Base-by-base conservation (phyloP, 2,329 filamentous ascomycete genomes). In the Lasiodiplodia sp. region DNA sequence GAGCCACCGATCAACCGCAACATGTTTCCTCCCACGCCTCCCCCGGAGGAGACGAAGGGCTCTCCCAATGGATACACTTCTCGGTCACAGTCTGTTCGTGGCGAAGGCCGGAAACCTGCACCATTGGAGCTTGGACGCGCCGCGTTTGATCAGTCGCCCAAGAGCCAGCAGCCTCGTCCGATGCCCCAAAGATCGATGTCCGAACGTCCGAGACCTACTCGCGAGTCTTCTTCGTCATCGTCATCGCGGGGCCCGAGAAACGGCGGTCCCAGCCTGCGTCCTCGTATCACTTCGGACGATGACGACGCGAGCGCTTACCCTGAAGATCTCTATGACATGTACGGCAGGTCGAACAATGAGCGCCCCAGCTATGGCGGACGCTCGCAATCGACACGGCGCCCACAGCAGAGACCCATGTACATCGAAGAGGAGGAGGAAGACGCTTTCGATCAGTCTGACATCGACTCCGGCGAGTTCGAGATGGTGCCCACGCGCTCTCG, bases 1-100 rank as follows among this genome's bases (percentile, higher is more conserved):
- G 94, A 96, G 76, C 93, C 93, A 10, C 92, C 93, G 0, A 84
- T 89, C 71, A 88, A 88, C 77, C 89, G 93, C 74, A 92, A 92
- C 74, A 88, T 95, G 71, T 97, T 98, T 83, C 96, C 96, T 21
- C 96, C 96, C n/a, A 98, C 96, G n/a, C 96, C 96, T 51, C 96
- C 96, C 7, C 96, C 96, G 6, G 96, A 99, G 83, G 94, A 97
- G 73, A 91, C 90, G 60, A 75, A 71, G 65, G 77, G 70, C 58
- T 67, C 58, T 4, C 66, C 66, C 10, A 52, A 23, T 28, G 53
- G 65, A 14, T 52, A 52, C n/a, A 63, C 53, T 25, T 28, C 53
- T 23, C 81, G 86, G 65, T 81, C 84, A 25, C 81, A 83, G 31
- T 86, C 85, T 58, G 81, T 84, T 71, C 80, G 84, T 71, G 78